Evolutionary conservation across 352 stramenopile genomes (phyloP).

Genomic region (Pythium aristosporum): DNA sequence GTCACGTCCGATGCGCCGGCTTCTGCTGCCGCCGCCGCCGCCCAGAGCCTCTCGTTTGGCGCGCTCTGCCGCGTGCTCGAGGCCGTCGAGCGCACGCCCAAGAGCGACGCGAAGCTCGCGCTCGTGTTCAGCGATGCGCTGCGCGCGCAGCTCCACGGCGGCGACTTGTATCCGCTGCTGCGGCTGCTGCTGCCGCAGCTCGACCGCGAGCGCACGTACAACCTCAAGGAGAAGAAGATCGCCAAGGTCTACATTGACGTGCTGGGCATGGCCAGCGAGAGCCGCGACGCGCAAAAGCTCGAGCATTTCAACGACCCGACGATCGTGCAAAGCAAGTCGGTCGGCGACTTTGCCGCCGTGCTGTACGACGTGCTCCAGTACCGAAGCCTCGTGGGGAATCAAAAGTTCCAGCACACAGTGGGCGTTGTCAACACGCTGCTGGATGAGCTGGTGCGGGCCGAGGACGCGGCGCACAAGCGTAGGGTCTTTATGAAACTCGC

Average conservation of each 20-base stretch:
- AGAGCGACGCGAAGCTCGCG: constrained; percentile 71
- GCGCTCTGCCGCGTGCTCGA: constrained; percentile 76
- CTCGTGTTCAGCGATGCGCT: constrained; percentile 76
- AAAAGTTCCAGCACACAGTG: constrained; percentile 54
- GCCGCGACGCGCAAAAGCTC: constrained; percentile 72
- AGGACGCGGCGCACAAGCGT: constrained; percentile 45
- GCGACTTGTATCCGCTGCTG: constrained; percentile 73
- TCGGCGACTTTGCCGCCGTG: constrained; percentile 81
- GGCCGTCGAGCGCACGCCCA: constrained; percentile 61
- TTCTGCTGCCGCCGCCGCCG: constrained; percentile 23
- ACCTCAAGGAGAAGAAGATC: constrained; percentile 88
- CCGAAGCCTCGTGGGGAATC: constrained; percentile 41
- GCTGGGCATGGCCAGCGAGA: constrained; percentile 60
- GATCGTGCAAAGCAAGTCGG: constrained; percentile 73
- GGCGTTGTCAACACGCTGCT: constrained; percentile 61
- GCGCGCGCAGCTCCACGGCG: constrained; percentile 45
- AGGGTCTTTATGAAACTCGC: constrained; percentile 70
- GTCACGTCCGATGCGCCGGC: background rate
- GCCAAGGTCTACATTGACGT: constrained; percentile 76
- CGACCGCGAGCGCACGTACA: constrained; percentile 84
- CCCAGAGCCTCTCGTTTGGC: constrained; percentile 57
- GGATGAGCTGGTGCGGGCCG: constrained; percentile 46
- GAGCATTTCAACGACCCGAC: constrained; percentile 84
- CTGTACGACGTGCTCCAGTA: constrained; percentile 74
- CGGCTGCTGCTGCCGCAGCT: constrained; percentile 75